Conservation (phyloP, 2,329 filamentous ascomycete species). For the Alternaria sp. region DNA sequence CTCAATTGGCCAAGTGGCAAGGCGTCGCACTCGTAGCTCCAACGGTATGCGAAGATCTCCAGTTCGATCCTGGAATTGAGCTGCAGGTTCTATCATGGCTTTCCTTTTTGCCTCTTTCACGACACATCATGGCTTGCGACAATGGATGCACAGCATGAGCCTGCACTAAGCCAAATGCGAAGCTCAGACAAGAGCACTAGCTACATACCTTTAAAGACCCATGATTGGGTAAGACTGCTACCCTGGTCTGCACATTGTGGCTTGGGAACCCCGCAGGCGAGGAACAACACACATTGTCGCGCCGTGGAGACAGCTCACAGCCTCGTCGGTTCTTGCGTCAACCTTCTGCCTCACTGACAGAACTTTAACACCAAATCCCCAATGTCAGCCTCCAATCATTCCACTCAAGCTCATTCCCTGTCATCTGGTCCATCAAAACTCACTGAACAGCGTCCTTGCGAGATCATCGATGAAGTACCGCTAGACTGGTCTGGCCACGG, state of each 20-base stretch:
- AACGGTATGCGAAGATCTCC: constrained; percentile 32
- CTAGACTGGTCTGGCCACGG: neutral
- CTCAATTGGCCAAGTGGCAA: constrained; percentile 34
- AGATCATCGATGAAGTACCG: fast-evolving
- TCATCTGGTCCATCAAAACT: fast-evolving
- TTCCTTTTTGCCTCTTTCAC: neutral
- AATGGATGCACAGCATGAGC: neutral
- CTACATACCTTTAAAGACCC: neutral
- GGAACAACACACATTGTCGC: neutral
- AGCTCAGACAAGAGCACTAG: neutral
- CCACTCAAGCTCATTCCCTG: fast-evolving
- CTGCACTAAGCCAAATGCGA: neutral
- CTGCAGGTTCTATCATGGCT: neutral
- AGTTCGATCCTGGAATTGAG: constrained; percentile 32
- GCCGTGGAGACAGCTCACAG: neutral
- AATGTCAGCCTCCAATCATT: neutral
- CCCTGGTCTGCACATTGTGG: neutral
- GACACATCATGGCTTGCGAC: neutral
- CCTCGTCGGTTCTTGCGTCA: fast-evolving
- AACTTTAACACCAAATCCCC: too few species aligned
- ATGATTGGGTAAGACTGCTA: neutral
- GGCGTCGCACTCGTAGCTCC: constrained; percentile 34
- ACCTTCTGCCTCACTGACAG: neutral
- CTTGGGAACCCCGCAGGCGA: neutral
- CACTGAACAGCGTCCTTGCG: too few species aligned